phyloP scores from a whole-genome alignment of 495 filamentous ascomycete species.

The Cairneyella variabilis region DNA sequence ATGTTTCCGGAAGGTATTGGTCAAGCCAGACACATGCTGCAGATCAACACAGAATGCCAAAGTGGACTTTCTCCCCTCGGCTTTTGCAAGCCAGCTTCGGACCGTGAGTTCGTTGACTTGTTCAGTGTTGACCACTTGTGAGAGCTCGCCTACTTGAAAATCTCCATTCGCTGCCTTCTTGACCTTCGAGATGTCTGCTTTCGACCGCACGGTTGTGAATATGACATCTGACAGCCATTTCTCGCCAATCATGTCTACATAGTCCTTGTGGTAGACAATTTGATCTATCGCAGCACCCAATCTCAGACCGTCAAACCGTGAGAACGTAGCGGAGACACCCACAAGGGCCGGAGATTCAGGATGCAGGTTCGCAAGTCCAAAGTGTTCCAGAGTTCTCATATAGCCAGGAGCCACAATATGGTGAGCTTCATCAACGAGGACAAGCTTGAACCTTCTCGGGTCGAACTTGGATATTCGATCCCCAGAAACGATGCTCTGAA shows the following conservation, averaged over 20 bases:
- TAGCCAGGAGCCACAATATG: slow-evolving; percentile 88
- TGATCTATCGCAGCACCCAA: slow-evolving; percentile 88
- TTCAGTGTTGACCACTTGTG: slow-evolving; percentile 72
- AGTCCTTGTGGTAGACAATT: slow-evolving; percentile 97
- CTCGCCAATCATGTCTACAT: slow-evolving; percentile 92
- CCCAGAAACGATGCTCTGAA: slow-evolving; percentile 71
- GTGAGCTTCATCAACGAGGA: slow-evolving; percentile 97
- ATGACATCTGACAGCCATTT: slow-evolving; percentile 79
- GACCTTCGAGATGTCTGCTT: slow-evolving; percentile 70
- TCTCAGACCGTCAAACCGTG: slow-evolving; percentile 81
- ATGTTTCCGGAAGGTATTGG: slow-evolving; percentile 65
- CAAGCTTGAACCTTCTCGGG: slow-evolving; percentile 74
- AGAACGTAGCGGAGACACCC: slow-evolving; percentile 91
- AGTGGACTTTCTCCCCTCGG: slow-evolving; percentile 70
- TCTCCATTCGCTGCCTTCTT: slow-evolving; percentile 65
- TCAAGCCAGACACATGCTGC: slow-evolving; percentile 69
- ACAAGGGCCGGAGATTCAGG: slow-evolving; percentile 66
- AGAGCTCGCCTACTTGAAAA: slow-evolving; percentile 70
- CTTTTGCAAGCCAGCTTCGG: slow-evolving; percentile 77
- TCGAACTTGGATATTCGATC: slow-evolving; percentile 80
- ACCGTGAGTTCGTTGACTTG: slow-evolving; percentile 78
- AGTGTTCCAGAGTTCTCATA: slow-evolving; percentile 65
- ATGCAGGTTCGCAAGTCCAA: slow-evolving; percentile 57
- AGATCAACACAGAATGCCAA: slow-evolving; percentile 92
- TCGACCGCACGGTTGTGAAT: slow-evolving; percentile 88